Base-by-base conservation (phyloP, 331 rosid species). In the Rosa hybrid region DNA sequence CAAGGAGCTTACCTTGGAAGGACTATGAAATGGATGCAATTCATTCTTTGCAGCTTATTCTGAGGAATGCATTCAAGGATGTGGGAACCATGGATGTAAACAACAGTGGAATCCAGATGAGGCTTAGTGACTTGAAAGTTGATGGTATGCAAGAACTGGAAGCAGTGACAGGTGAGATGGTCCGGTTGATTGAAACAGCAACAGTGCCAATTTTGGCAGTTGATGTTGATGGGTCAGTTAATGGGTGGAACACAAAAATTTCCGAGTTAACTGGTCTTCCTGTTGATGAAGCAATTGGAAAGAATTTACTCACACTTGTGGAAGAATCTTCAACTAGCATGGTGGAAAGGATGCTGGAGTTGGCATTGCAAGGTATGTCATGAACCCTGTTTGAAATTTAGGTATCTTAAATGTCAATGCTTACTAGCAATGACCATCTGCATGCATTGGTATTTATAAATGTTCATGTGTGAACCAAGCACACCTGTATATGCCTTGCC, bases 1-100 rank as follows among this genome's bases (percentile, higher is more conserved):
- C 91, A 51, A 91, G 99, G 84, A 91, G 99, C 83, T 38, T 93
- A 45, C 97, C 97, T 0, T 95, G 99, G 99, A 92, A 89, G 89
- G 98, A 95, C 83, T 91, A 86, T 73, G 99, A 95, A 86, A 95
- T 95, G 99, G 99, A 95, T 75, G 99, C 99, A 49, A 95, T 95
- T 85, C 99, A 95, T 86, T 95, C 99, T 11, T 87, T 95, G 87
- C 99, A 95, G 90, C 90, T 95, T 80, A 95, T 95, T 78, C 89
- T 95, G 78, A 88, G 99, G 84, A 93, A 95, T 64, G 89, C 99
- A 0, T 90, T 88, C 73, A 93, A 89, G 86, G 94, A 93, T 76
- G 77, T 69, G 6, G 90, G 76, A 48, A 70, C 65, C 17, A 25
- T 39, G 73, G 91, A 82, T 78, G 23, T 73, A 44, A 72, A 78